Base-by-base conservation (phyloP, 345 rosid species). In the Gossypium anomalum region DNA sequence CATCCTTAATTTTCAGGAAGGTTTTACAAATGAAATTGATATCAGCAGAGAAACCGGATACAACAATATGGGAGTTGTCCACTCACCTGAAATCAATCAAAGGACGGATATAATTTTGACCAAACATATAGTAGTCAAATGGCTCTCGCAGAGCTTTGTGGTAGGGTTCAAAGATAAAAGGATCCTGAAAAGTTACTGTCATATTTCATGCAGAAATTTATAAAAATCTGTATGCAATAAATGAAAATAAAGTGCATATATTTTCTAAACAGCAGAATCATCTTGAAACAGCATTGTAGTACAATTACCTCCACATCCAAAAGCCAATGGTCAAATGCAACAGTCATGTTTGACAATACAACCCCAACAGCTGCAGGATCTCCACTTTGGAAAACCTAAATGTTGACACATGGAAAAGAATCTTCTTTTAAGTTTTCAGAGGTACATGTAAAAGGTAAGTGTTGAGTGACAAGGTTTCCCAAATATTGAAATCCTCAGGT, bases 71-170 rank as follows among this genome's bases (percentile, higher is more conserved):
- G 52, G 75, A 68, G n/a, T 63, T 34, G 49, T 66, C 63, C 19
- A 76, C 93, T 87, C 78, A 94, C 98, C 85, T 83, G 86, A 92
- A 95, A 86, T 92, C 92, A 80, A 90, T 73, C 74, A 95, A 80
- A 63, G 97, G 97, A 38, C 97, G 89, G 62, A 95, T 86, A 79
- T 91, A 95, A 63, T 91, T 95, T 82, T 95, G 98, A 77, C 94
- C 99, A 87, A 95, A 89, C 81, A 83, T 79, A 81, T 86, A 95
- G 83, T 95, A 95, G 87, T 95, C 99, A 81, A 92, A 91, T 63
- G 99, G 99, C 81, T 91, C 89, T 76, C 97, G 82, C 80, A 90
- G 20, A 71, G 97, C 97, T 84, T 89, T 87, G 84, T 92, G 99
- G 83, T 89, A 82, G 25, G 97, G 93, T 38, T 82, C 72, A 80